Evolutionary conservation across 2,329 filamentous ascomycete species (phyloP).

Genomic region (Emmonsiellopsis sp.): DNA sequence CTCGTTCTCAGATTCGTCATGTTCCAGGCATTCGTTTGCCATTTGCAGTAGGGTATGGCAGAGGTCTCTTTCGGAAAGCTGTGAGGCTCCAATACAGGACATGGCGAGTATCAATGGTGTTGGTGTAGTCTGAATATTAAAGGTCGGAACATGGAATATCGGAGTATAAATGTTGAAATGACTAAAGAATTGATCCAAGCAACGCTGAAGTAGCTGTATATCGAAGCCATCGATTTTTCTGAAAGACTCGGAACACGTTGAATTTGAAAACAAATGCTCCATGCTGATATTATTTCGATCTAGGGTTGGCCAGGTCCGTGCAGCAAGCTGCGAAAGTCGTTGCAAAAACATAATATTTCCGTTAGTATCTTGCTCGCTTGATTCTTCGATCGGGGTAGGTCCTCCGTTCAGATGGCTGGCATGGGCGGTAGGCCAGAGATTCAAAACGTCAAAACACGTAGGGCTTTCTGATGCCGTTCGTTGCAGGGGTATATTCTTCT

Average conservation of each 20-base stretch:
- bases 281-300: neutral
- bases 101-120: constrained; percentile 25
- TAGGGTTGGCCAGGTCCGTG: too few relatives aligned
- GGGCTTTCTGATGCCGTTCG: neutral
- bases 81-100: constrained; percentile 26
- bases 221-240: neutral
- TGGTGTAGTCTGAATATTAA: constrained; percentile 18
- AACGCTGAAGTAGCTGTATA: constrained; percentile 17
- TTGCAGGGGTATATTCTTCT: neutral
- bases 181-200: constrained; percentile 22
- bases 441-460: neutral
- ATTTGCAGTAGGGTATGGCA: neutral
- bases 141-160: constrained; percentile 25
- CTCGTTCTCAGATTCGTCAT: too few relatives aligned
- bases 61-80: neutral
- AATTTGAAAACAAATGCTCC: neutral
- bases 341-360: too few relatives aligned
- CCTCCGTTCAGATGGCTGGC: neutral
- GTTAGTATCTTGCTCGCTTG: too few relatives aligned
- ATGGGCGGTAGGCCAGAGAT: neutral
- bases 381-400: too few relatives aligned
- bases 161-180: constrained; percentile 27
- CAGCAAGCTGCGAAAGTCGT: too few relatives aligned
- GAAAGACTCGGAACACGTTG: neutral
- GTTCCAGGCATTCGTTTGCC: neutral